Percentiles rank a stretch among this genome's conserved stretches.
Evolutionary conservation across 768 basidiomycete species (phyloP).

Genomic region (Psilocybe subaeruginosa): DNA sequence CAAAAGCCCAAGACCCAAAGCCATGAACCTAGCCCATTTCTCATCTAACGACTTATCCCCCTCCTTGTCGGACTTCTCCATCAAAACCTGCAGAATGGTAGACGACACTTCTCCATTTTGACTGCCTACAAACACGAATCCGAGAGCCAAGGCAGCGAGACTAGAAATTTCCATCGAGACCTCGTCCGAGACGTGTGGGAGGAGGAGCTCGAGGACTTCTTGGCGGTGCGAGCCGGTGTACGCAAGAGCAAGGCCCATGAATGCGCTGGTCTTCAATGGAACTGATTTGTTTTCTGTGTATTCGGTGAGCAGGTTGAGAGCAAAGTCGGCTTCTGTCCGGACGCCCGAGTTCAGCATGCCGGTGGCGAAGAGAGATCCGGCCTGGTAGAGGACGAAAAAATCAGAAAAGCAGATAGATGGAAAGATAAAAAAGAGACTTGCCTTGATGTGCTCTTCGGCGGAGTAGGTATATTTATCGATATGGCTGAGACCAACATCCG

Average conservation of each 20-base stretch:
- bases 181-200: slow-evolving; percentile 85
- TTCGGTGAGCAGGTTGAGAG: slow-evolving; percentile 87
- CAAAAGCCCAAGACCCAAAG: slow-evolving; percentile 84
- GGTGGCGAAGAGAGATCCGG: slow-evolving; percentile 93
- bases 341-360: slow-evolving; percentile 91
- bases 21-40: slow-evolving; percentile 95
- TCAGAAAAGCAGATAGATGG: not conserved
- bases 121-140: slow-evolving; percentile 95
- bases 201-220: slow-evolving; percentile 76
- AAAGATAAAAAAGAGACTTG: slow-evolving; percentile 16
- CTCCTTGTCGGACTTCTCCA: slow-evolving; percentile 66
- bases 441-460: slow-evolving; percentile 95
- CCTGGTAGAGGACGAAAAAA: slow-evolving; percentile 37
- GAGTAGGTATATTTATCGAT: slow-evolving; percentile 99
- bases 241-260: slow-evolving; percentile 91
- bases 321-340: slow-evolving; percentile 91
- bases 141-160: slow-evolving; percentile 85
- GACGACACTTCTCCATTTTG: slow-evolving; percentile 92
- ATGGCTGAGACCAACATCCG: slow-evolving; percentile 89
- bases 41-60: slow-evolving; percentile 78
- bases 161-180: slow-evolving; percentile 88
- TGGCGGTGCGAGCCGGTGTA: slow-evolving; percentile 93
- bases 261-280: slow-evolving; percentile 82
- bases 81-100: slow-evolving; percentile 87
- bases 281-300: slow-evolving; percentile 88